Percentiles rank a stretch among this genome's conserved stretches.
phyloP scores from a whole-genome alignment of 2,329 filamentous ascomycete genomes.

The Epichloe aotearoae region DNA sequence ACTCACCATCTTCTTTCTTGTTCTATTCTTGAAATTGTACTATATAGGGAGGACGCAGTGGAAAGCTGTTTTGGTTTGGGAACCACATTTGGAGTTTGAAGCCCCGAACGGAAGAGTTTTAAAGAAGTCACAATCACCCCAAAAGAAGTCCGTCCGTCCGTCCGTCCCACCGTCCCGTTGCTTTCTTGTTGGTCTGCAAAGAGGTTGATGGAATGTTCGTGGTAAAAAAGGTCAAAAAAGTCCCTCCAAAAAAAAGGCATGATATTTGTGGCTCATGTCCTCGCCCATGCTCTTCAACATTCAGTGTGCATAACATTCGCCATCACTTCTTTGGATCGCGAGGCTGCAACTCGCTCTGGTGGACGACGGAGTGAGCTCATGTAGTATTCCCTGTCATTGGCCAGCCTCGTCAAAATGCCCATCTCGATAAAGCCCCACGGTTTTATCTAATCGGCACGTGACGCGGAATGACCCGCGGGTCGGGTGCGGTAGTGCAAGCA shows the following conservation, averaged over 20 bases:
- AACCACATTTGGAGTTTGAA: background rate
- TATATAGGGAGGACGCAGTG: background rate
- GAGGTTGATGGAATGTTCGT: no score
- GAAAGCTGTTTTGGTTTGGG: background rate
- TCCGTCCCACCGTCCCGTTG: no score
- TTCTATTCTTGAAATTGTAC: background rate
- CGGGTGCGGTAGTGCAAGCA: slow-evolving; percentile 14
- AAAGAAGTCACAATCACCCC: background rate
- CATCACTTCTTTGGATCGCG: background rate
- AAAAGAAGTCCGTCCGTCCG: no score
- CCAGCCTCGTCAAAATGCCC: background rate
- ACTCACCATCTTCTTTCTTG: no score
- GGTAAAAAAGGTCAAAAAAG: no score
- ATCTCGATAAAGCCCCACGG: background rate
- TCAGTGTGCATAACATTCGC: background rate
- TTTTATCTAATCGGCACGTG: slow-evolving; percentile 22
- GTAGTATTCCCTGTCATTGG: background rate
- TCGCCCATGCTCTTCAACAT: background rate
- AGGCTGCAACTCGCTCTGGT: background rate
- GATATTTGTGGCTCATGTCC: background rate
- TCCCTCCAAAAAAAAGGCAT: no score
- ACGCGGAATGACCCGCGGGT: slow-evolving; percentile 17
- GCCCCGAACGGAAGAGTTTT: background rate
- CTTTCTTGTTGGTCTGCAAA: no score
- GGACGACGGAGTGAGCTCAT: background rate